Base-by-base conservation (phyloP, 257 asterid genomes). In the Nicotiana otophora region DNA sequence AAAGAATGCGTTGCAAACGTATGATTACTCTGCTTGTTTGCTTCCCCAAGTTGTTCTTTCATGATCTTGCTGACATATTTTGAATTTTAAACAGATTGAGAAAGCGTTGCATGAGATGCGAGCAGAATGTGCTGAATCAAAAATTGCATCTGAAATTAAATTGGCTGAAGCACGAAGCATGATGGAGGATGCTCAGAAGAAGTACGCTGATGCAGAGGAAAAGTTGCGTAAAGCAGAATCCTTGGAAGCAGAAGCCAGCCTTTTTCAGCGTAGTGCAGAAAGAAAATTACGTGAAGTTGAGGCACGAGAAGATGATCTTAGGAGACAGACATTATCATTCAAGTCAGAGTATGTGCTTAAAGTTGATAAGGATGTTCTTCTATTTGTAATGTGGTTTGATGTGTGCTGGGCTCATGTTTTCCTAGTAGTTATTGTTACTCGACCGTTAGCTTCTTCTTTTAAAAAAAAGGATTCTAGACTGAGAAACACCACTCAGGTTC, bases 61-160 rank as follows among this genome's bases (percentile, higher is more conserved):
- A 10, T 74, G 51, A 58, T 64, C 28, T 46, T 72, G 48, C 12
- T 83, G 77, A 66, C 28, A 77, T 85, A 65, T 20, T 54, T 48
- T 19, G 60, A 7, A 58, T 17, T 58, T 36, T 84, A 7, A 90
- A 86, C 85, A 96, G 99, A 89, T 96, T 84, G 98, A 96, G 89
- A 96, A 94, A 89, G 91, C 99, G 7, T 81, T 96, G 92, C 98
- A 92, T 81, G 99, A 96, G 94, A 91, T 96, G 98, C 93, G 98
- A 51, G 93, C 92, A 48, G 98, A 96, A 83, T 91, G 86, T 87
- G 98, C 99, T 7, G 99, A 94, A 88, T 89, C 91, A 72, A 94
- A 92, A 87, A 92, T 96, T 70, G 91, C 92, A 15, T 91, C 95
- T n/a, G 96, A 93, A 53, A 85, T 64, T 86, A 93, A 96, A 86